phyloP scores from a whole-genome alignment of 768 basidiomycete genomes.

The Lactarius pseudohatsudake region DNA sequence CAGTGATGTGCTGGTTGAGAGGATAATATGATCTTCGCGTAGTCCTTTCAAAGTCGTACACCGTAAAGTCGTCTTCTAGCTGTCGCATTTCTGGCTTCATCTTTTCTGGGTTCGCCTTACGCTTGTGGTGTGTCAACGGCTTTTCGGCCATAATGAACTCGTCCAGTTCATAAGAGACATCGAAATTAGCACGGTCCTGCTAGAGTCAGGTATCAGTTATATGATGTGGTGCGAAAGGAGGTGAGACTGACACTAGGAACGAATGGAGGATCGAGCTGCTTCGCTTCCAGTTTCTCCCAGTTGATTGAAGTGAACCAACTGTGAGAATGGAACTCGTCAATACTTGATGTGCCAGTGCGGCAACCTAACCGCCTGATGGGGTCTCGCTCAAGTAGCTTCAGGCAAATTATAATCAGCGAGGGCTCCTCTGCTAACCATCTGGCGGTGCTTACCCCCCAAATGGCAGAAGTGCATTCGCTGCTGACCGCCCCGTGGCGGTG shows the following conservation, averaged over 20 bases:
- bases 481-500: conserved; percentile 50
- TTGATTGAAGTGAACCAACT: conserved; percentile 84
- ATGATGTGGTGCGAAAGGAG: neutral
- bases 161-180: conserved; percentile 95
- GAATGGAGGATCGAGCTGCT: conserved; percentile 75
- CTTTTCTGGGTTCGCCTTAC: conserved; percentile 83
- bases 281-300: conserved; percentile 76
- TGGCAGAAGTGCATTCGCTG: conserved; percentile 59
- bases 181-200: conserved; percentile 98
- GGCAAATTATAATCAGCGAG: conserved; percentile 7
- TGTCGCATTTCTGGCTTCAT: conserved; percentile 90
- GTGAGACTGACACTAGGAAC: conserved; percentile 82
- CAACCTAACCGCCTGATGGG: conserved; percentile 79
- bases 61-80: conserved; percentile 94
- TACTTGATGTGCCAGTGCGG: conserved; percentile 60
- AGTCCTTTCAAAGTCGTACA: conserved; percentile 79
- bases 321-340: conserved; percentile 77
- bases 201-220: conserved; percentile 37
- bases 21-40: conserved; percentile 85
- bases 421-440: neutral
- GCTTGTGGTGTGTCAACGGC: conserved; percentile 91
- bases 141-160: conserved; percentile 98
- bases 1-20: conserved; percentile 63
- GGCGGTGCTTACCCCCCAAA: conserved; percentile 58
- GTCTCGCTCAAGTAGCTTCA: conserved; percentile 83